A percentile compares a stretch with the other conserved stretches of the same genome.
Conservation (phyloP, 2,329 filamentous ascomycete genomes). For the Trichoderma asperellum region DNA sequence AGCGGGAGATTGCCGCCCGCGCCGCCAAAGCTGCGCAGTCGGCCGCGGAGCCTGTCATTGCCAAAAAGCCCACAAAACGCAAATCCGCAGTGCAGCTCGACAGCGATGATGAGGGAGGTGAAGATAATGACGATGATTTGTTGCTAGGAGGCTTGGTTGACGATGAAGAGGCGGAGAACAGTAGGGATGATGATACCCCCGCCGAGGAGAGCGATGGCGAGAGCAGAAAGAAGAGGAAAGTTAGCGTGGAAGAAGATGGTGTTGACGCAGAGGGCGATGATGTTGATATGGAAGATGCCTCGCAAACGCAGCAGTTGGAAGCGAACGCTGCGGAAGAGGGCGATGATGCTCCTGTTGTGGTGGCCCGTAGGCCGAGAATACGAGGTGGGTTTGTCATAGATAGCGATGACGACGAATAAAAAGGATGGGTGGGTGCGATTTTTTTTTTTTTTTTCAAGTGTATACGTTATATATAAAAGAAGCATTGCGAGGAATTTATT, state of each 20-base stretch:
- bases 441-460: neutral
- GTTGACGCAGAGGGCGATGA: conserved; percentile 35
- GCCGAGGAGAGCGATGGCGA: conserved; percentile 39
- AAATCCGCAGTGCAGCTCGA: conserved; percentile 37
- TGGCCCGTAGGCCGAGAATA: conserved; percentile 48
- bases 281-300: conserved; percentile 37
- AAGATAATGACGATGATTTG: conserved; percentile 36
- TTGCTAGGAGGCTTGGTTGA: conserved; percentile 29
- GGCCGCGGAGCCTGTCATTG: conserved; percentile 26
- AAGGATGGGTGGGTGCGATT: no score
- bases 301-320: conserved; percentile 1
- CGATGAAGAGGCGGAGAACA: conserved; percentile 33
- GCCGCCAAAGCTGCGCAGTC: conserved; percentile 45
- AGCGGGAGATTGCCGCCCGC: conserved; percentile 63
- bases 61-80: conserved; percentile 36
- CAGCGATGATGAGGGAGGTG: conserved; percentile 37
- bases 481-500: conserved; percentile 2
- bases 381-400: conserved; percentile 61
- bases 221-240: conserved; percentile 37
- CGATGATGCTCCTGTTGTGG: conserved; percentile 35
- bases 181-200: conserved; percentile 31
- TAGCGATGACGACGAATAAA: conserved; percentile 60
- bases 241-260: conserved; percentile 34
- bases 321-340: conserved; percentile 39
- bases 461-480: neutral